phyloP scores from a whole-genome alignment of 1,284 basidiomycete species.

The Ceratobasidium sp. region DNA sequence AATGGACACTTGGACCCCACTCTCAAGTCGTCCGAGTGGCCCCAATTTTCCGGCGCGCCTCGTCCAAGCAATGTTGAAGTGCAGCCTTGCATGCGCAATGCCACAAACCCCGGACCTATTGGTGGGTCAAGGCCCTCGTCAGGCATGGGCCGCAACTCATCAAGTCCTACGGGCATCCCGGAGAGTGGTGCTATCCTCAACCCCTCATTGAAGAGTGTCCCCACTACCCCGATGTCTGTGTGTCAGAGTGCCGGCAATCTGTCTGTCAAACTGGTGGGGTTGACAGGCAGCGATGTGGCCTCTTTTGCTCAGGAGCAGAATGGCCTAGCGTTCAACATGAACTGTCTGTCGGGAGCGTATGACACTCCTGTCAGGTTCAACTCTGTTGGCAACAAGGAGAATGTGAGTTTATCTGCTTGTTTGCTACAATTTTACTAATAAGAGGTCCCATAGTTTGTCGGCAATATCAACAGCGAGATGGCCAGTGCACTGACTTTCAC shows the following conservation, averaged over 20 bases:
- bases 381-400: constrained; percentile 27
- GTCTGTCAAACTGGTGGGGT: constrained; percentile 25
- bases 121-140: constrained; percentile 62
- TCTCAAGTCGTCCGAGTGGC: constrained; percentile 88
- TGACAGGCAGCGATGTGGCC: constrained; percentile 10
- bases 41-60: constrained; percentile 79
- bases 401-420: constrained; percentile 3
- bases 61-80: constrained; percentile 67
- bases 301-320: constrained; percentile 29
- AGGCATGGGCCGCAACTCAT: constrained; percentile 47
- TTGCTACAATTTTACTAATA: neutral
- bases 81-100: constrained; percentile 68
- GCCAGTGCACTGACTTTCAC: constrained; percentile 57
- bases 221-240: constrained; percentile 46
- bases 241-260: constrained; percentile 16
- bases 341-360: constrained; percentile 32
- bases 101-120: constrained; percentile 70
- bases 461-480: constrained; percentile 59
- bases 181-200: constrained; percentile 11
- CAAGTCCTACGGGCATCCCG: constrained; percentile 25
- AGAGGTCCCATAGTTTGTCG: neutral
- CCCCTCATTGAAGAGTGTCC: constrained; percentile 44
- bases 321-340: constrained; percentile 28
- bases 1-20: constrained; percentile 69
- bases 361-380: constrained; percentile 29